Evolutionary conservation across 768 basidiomycete genomes (phyloP), one percentile per base, ranked within the genome.

Genomic region (Mycena alexandri): DNA sequence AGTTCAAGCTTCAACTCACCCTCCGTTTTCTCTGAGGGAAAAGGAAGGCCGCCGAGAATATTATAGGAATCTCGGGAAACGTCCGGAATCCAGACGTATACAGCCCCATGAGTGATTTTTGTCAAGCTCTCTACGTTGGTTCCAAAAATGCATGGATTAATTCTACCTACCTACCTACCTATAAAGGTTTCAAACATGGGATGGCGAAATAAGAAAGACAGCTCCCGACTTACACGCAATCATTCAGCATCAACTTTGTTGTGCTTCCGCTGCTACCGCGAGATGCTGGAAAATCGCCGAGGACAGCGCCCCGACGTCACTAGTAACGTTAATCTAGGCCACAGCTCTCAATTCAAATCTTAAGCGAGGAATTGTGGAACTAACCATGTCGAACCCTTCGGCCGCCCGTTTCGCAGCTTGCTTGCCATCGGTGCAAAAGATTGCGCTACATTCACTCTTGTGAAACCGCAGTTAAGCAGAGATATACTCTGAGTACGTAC

Each of bases 361-460:
- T 2, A 41, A 25, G 16, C 0, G 7, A 21, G 22, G 14, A 47
- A 21, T 8, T 9, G 41, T 1, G 33, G 10, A 19, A 78, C 75
- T 41, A 41, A 77, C 86, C 77, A 87, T 86, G 72, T 87, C 86
- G 64, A 87, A 88, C 8, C 87, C 86, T 69, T 88, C 78, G 6
- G 79, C 67, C 0, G 82, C 84, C 5, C 87, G 84, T 44, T 75
- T 77, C 6, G 79, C 79, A 3, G 84, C 76, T 57, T 85, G 84
- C 14, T 75, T 55, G 33, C 87, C 87, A 0, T 80, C 80, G 14
- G 76, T 81, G 69, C 87, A 88, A 70, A 68, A 87, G 42, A 86
- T 82, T 2, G 81, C 87, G 69, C 87, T 87, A 24, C 36, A 38
- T 38, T 38, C 10, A 9, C 38, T 38, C 38, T 38, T 5, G 38